Percentiles rank a stretch among this genome's conserved stretches.
Evolutionary conservation across 441 rosid species (phyloP).

Genomic region (Adansonia grandidieri): DNA sequence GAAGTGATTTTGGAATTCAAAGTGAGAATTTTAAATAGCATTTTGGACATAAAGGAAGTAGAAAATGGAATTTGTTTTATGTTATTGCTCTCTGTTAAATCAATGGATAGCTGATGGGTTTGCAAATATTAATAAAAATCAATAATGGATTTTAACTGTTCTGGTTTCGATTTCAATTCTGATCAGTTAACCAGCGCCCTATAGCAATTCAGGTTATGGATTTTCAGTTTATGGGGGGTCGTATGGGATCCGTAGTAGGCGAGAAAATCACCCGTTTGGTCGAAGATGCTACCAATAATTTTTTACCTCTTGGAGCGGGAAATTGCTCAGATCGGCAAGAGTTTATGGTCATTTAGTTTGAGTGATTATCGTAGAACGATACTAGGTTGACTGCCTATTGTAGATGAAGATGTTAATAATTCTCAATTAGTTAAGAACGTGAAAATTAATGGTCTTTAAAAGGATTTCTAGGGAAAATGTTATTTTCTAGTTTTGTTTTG

Average conservation of each 20-base stretch:
- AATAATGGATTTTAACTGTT: neutral
- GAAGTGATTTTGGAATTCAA: neutral
- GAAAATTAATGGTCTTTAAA: neutral
- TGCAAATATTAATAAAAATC: neutral
- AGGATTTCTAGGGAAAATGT: neutral
- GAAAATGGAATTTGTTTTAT: neutral
- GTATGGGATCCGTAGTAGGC: too few relatives aligned
- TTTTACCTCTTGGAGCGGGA: too few relatives aligned
- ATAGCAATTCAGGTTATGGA: too few relatives aligned
- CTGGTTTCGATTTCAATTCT: neutral
- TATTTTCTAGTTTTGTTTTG: neutral
- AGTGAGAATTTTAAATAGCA: neutral
- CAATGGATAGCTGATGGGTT: neutral
- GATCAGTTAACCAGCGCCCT: neutral
- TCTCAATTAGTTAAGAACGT: neutral
- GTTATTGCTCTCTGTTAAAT: neutral
- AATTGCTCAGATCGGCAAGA: neutral
- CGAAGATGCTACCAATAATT: too few relatives aligned
- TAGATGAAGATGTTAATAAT: neutral
- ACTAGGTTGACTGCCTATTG: neutral
- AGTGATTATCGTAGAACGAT: too few relatives aligned
- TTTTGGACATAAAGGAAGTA: neutral
- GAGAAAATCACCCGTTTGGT: too few relatives aligned
- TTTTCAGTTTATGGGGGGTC: too few relatives aligned
- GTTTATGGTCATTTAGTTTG: neutral